phyloP scores from a whole-genome alignment of 2,329 filamentous ascomycete species.

The Fusarium denticulatum region DNA sequence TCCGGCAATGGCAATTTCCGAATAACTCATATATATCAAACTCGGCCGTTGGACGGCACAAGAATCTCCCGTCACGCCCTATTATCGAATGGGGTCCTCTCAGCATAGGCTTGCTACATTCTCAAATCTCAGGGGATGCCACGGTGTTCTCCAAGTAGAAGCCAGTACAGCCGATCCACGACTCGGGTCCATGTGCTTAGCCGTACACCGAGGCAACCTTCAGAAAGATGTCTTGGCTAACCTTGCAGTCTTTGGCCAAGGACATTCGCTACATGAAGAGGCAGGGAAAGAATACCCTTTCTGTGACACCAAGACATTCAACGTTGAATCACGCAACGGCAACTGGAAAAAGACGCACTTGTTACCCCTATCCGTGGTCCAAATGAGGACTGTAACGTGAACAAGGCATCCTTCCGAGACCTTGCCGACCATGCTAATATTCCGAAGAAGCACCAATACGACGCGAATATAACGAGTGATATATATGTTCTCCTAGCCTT shows the following conservation, averaged over 20 bases:
- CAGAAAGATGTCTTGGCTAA: background rate
- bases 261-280: background rate
- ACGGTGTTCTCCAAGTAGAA: background rate
- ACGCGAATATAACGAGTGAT: background rate
- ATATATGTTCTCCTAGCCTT: conserved; percentile 8
- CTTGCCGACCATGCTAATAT: conserved; percentile 31
- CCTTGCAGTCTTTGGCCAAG: background rate
- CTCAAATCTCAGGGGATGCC: background rate
- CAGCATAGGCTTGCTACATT: background rate
- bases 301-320: conserved; percentile 7
- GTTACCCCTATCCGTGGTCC: conserved; percentile 19
- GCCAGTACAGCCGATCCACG: background rate
- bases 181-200: background rate
- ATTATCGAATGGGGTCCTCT: background rate
- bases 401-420: conserved; percentile 35
- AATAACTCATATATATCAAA: conserved; percentile 9
- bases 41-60: conserved; percentile 8
- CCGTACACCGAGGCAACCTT: background rate
- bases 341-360: conserved; percentile 7
- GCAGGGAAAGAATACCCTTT: background rate
- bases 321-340: conserved; percentile 4
- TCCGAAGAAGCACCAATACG: conserved; percentile 32
- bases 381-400: conserved; percentile 21
- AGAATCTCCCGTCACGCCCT: background rate
- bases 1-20: conserved; percentile 24